Base-by-base conservation (phyloP, 495 filamentous ascomycete species). In the Hypoxylon fuscum region DNA sequence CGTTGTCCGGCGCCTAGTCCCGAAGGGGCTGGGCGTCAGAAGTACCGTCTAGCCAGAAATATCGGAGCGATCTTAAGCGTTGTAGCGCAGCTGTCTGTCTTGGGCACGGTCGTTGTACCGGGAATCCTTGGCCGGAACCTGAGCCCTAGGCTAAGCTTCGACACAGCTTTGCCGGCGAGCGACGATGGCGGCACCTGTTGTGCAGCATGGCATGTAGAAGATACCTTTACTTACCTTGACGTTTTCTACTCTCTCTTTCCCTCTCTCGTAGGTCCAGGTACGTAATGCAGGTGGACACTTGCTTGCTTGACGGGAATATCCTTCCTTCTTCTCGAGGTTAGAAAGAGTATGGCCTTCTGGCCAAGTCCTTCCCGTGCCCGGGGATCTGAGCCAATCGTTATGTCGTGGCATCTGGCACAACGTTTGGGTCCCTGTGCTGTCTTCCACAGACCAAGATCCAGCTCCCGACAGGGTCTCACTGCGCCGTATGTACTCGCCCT, bases 331-430 rank as follows among this genome's bases (percentile, higher is more conserved):
- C 35, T 50, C 45, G 52, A 53, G 18, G 46, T 35, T 66, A 43
- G 43, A 25, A 14, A n/a, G 3, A 8, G 23, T 5, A 27, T 9
- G 14, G 20, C n/a, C n/a, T n/a, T n/a, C 11, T 2, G 32, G 44
- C 45, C 18, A 31, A 49, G 38, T 40, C 35, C 56, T 62, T 66
- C 57, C 63, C 63, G 63, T 48, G 63, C 57, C 63, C 63, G 57
- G 60, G 48, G 63, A 66, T 66, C 63, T 66, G 53, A 66, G 35
- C 64, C 64, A 68, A 59, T 68, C 59, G 64, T 54, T 59, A 63
- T 63, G 64, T 59, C 45, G 64, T 68, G 64, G 64, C 44, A 62
- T 59, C 64, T 68, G 55, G 59, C 64, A 68, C 64, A 68, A 49
- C 54, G 34, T 59, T 29, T 37, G 47, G 52, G 45, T 32, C 53